Percentiles rank a stretch among this genome's conserved stretches.
Evolutionary conservation across 768 basidiomycete species (phyloP).

Genomic region (Tubosaeta brunneosetosa): DNA sequence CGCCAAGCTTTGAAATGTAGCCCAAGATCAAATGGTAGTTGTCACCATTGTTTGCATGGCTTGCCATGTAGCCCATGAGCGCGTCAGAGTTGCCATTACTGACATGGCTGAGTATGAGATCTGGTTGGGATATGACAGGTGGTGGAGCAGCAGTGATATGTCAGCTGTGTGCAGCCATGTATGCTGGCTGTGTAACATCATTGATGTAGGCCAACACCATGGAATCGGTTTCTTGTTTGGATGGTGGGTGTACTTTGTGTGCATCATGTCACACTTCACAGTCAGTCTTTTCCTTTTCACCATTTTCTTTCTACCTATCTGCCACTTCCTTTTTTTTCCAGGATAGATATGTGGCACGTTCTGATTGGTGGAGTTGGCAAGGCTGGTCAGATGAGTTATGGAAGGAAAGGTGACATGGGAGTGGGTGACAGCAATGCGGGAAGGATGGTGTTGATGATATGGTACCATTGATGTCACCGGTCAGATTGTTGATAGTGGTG

Average conservation of each 20-base stretch:
- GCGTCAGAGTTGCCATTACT: constrained; percentile 28
- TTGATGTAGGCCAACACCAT: not conserved
- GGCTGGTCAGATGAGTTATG: too few species aligned
- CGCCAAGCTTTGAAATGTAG: not conserved
- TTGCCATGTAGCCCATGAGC: not conserved
- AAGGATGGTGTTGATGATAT: too few species aligned
- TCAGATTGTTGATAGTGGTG: not conserved
- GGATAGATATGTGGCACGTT: not conserved
- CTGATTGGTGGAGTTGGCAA: not conserved
- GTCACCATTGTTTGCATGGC: not conserved
- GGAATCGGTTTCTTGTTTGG: not conserved
- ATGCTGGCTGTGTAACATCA: not conserved
- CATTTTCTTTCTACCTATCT: too few species aligned
- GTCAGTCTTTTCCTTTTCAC: too few species aligned
- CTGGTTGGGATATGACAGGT: not conserved
- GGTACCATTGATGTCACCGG: not conserved
- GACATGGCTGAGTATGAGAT: not conserved
- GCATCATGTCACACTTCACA: not conserved
- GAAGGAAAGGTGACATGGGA: too few species aligned
- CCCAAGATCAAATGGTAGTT: not conserved
- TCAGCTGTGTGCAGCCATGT: not conserved
- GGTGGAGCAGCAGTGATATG: not conserved
- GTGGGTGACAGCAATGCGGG: not conserved
- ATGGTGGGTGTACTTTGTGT: not conserved
- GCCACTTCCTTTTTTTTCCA: not conserved